Evolutionary conservation across 202 grass and related monocot genomes (phyloP).

Genomic region (Bolboschoenoplectus hybrid): DNA sequence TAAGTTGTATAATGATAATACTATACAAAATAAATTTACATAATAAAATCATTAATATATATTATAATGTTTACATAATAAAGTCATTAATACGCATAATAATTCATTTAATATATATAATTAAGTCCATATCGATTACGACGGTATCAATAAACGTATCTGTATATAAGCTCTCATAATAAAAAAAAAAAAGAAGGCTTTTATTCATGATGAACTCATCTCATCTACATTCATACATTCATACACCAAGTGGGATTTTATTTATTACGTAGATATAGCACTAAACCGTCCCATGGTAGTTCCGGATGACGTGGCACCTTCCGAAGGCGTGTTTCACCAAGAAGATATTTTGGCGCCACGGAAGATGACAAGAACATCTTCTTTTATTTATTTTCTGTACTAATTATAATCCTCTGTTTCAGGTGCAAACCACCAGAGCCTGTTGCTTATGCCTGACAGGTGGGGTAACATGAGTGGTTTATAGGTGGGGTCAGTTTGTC

Average conservation of each 20-base stretch:
- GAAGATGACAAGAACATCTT: background rate
- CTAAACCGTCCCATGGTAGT: background rate
- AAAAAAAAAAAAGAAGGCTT: background rate
- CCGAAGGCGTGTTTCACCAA: background rate
- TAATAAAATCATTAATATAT: no score
- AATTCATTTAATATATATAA: no score
- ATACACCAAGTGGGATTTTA: conserved; percentile 17
- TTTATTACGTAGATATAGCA: conserved; percentile 16
- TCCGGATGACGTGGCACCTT: conserved; percentile 9
- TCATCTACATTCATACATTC: background rate
- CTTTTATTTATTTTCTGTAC: background rate
- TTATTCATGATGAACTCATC: background rate
- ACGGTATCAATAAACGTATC: no score
- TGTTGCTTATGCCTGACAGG: background rate
- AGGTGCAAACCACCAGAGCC: background rate
- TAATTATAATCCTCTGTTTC: background rate
- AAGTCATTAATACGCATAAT: no score
- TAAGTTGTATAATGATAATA: no score
- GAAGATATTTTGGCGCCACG: conserved; percentile 29
- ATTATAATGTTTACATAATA: no score
- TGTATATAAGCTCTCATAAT: no score
- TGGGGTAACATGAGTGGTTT: background rate
- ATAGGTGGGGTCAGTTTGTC: background rate
- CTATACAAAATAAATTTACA: no score
- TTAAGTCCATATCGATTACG: no score